Conservation (phyloP, 305 asterid species). For the Plantago lanceolata region DNA sequence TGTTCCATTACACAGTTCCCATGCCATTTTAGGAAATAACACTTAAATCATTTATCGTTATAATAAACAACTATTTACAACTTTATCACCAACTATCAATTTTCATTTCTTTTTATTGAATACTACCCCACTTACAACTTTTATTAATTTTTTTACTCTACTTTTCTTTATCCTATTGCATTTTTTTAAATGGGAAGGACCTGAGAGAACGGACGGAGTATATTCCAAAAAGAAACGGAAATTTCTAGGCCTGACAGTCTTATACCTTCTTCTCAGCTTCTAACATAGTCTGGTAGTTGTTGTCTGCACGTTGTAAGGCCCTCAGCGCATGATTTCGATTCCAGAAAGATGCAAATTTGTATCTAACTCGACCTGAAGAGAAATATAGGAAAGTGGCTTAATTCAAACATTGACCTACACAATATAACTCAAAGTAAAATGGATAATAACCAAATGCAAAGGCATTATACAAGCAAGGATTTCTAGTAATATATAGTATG, state of each 20-base stretch:
- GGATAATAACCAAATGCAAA: not conserved
- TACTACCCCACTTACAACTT: not conserved
- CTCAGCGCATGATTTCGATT: slow-evolving; percentile 58
- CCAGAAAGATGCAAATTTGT: slow-evolving; percentile 73
- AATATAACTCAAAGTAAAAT: not conserved
- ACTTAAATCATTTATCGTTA: too few relatives aligned
- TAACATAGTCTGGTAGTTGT: slow-evolving; percentile 44
- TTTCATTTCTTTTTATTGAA: too few relatives aligned
- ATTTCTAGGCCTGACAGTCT: not conserved
- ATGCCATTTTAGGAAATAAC: too few relatives aligned
- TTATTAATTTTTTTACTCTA: not conserved
- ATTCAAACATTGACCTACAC: slow-evolving; percentile 15
- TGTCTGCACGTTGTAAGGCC: slow-evolving; percentile 49
- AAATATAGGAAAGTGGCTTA: slow-evolving; percentile 3
- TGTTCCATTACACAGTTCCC: too few relatives aligned
- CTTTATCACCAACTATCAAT: too few relatives aligned
- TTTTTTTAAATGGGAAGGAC: not conserved
- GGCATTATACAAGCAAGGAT: not conserved
- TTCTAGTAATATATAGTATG: not conserved
- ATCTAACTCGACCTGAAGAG: slow-evolving; percentile 60
- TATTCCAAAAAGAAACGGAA: not conserved
- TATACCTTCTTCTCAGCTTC: slow-evolving; percentile 63
- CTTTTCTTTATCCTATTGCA: not conserved
- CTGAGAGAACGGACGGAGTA: not conserved
- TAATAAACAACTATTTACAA: too few relatives aligned